These are phyloP conservation scores for Sicyos baderoa DNA, from an alignment of 306 rosid genomes.

Conservation along the genomic window DNA sequence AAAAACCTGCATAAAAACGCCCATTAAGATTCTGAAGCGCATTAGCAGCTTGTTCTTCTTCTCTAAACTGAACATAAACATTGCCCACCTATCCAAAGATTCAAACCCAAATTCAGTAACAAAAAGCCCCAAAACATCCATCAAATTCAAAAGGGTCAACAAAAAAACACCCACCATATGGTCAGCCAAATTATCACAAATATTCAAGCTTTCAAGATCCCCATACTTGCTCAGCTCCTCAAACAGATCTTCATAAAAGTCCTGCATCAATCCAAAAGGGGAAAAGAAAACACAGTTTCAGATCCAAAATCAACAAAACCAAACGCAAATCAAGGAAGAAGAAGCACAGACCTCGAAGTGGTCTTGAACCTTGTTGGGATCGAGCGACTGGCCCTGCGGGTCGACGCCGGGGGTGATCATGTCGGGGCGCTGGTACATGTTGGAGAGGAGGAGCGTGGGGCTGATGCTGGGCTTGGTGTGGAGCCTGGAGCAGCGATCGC, in stretches of 20 bases:
- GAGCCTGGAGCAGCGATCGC: constrained; percentile 93
- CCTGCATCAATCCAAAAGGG: too few species aligned
- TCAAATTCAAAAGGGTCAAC: neutral
- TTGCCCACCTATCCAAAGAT: constrained; percentile 61
- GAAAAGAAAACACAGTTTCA: too few species aligned
- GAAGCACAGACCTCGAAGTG: constrained; percentile 32
- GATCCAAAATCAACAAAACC: too few species aligned
- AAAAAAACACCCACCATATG: constrained; percentile 58
- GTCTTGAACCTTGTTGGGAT: constrained; percentile 83
- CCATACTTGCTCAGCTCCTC: constrained; percentile 97
- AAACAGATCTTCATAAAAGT: constrained; percentile 89
- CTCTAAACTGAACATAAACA: constrained; percentile 75
- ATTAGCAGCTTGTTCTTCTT: constrained; percentile 92
- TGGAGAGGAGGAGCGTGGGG: constrained; percentile 91
- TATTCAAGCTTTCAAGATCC: constrained; percentile 83
- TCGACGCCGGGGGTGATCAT: constrained; percentile 53
- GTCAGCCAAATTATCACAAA: constrained; percentile 93
- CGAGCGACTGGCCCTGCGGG: constrained; percentile 64
- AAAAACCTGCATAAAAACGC: constrained; percentile 76
- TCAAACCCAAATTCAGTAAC: too few species aligned
- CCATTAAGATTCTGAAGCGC: constrained; percentile 86
- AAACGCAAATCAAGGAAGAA: too few species aligned
- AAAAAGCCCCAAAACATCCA: too few species aligned
- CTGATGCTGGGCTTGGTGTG: constrained; percentile 93
- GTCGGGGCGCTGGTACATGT: constrained; percentile 92